Evolutionary conservation across 768 basidiomycete species (phyloP), one percentile per base, ranked within the genome.

Genomic region (Pulveroboletus frians): DNA sequence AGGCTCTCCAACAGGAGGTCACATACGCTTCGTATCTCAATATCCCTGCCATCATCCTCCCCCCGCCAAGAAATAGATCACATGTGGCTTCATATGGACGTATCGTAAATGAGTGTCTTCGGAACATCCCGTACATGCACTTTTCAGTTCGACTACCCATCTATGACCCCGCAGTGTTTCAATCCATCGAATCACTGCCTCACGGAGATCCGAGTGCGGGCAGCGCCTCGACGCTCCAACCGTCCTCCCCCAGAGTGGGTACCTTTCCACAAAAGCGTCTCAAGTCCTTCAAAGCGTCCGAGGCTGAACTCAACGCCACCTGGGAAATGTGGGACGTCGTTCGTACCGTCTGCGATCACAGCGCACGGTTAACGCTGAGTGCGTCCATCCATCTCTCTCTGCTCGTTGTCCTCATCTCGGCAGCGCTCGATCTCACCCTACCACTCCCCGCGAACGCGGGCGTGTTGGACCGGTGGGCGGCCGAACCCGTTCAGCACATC

Each of bases 311-410:
- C 45, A 83, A 84, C 58, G 78, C 75, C 6, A 91, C 88, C 0
- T 99, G 96, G 95, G 96, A 98, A 66, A 95, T 94, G 82, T 99
- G 96, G 96, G 96, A 98, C 66, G 77, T 86, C 40, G 90, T 99
- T 50, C 77, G 94, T 52, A 84, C 85, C 3, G 78, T 95, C 30
- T 99, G 96, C 66, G 85, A 85, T 49, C 95, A 93, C 66, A 82
- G 80, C 62, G 72, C 77, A 27, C 78, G 88, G 23, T 61, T 92
- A 51, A 84, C 84, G 2, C 62, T 90, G 49, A 84, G 89, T 92
- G 65, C 84, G 89, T 88, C 38, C 38, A 53, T 39, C 11, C 14
- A 45, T 26, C 31, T 18, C 36, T 39, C 50, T 32, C 42, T 37
- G 30, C 6, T 17, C n/a, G 35, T 53, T 9, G 38, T 50, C 44